Conservation (phyloP, 73 alveolate genomes). For the Tetrahymena borealis region DNA sequence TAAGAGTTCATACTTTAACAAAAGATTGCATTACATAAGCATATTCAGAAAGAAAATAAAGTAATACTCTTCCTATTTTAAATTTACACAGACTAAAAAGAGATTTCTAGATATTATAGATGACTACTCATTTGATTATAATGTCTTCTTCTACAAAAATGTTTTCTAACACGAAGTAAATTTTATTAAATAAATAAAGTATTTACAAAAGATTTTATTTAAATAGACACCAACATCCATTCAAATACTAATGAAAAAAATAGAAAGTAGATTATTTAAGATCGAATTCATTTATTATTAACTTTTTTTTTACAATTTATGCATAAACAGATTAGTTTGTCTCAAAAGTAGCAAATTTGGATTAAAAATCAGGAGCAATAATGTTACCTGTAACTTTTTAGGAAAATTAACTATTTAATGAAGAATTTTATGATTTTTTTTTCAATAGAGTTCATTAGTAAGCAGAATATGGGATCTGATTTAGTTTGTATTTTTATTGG, state of each 20-base stretch:
- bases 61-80: not conserved
- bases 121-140: not conserved
- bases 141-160: not conserved
- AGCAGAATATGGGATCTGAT: not conserved
- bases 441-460: not conserved
- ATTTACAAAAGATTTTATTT: not conserved
- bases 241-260: not conserved
- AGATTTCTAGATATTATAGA: not conserved
- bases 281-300: not conserved
- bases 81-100: not conserved
- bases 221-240: not conserved
- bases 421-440: not conserved
- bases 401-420: not conserved
- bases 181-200: not conserved
- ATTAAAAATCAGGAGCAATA: not conserved
- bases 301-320: not conserved
- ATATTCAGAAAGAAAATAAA: not conserved
- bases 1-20: too few relatives aligned
- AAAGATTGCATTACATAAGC: not conserved
- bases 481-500: not conserved
- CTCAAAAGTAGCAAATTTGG: not conserved
- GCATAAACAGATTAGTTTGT: not conserved
- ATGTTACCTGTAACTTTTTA: not conserved
- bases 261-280: not conserved
- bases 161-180: not conserved